These are phyloP conservation scores for Castanea sativa DNA, from an alignment of 306 rosid species.

Conservation along the genomic window DNA sequence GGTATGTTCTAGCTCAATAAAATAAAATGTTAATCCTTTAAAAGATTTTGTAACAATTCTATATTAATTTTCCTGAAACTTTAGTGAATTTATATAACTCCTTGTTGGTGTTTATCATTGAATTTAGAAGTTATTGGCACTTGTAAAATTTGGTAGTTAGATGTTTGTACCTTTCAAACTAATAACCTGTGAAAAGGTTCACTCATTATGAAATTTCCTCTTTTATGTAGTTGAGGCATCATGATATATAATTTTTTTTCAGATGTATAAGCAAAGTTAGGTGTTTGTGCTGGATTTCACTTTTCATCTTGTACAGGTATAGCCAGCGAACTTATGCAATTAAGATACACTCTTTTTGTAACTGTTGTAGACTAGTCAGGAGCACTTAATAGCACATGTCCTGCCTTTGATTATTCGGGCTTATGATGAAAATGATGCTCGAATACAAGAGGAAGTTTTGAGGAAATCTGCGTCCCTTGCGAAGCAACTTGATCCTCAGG, in stretches of 20 bases:
- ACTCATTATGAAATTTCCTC: background rate
- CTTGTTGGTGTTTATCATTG: too few species aligned
- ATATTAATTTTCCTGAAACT: too few species aligned
- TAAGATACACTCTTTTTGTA: constrained; percentile 12
- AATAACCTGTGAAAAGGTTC: background rate
- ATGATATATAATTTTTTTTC: background rate
- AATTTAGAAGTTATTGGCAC: background rate
- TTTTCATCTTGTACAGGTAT: background rate
- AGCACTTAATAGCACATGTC: constrained; percentile 73
- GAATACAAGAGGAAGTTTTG: constrained; percentile 94
- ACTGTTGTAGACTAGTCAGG: constrained; percentile 70
- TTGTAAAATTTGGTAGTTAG: background rate
- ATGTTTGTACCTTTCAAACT: background rate
- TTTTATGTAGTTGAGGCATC: background rate
- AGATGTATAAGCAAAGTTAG: background rate
- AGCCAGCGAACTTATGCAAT: background rate
- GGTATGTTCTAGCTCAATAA: too few species aligned
- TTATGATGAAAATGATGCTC: constrained; percentile 89
- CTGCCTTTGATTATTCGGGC: constrained; percentile 96
- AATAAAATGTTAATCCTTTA: too few species aligned
- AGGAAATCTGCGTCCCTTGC: constrained; percentile 73
- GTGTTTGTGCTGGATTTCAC: background rate
- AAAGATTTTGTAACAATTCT: too few species aligned
- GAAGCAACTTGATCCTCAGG: constrained; percentile 87
- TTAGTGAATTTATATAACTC: too few species aligned